Evolutionary conservation across 2,329 filamentous ascomycete genomes (phyloP).

Genomic region (Nigrospora oryzae): DNA sequence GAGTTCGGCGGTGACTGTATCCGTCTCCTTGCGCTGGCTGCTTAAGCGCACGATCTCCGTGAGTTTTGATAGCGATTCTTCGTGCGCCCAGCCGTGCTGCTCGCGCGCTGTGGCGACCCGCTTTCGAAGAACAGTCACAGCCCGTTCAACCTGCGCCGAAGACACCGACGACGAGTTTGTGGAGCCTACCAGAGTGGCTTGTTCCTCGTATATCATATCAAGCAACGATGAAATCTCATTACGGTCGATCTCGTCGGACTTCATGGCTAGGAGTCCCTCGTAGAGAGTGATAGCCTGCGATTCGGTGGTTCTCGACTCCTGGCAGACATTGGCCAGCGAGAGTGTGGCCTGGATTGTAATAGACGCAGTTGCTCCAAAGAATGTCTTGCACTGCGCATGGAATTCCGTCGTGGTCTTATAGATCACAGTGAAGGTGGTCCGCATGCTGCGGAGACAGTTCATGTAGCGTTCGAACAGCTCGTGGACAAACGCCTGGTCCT

Average conservation of each 20-base stretch:
- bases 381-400: constrained; percentile 20
- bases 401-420: constrained; percentile 25
- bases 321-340: constrained; percentile 24
- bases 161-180: constrained; percentile 13
- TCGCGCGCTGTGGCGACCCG: constrained; percentile 19
- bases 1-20: constrained; percentile 21
- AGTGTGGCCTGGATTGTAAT: constrained; percentile 26
- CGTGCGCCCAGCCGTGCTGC: constrained; percentile 27
- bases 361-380: constrained; percentile 22
- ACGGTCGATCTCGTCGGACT: constrained; percentile 21
- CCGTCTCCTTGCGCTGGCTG: constrained; percentile 20
- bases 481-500: constrained; percentile 21
- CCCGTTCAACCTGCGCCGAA: constrained; percentile 18
- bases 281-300: constrained; percentile 24
- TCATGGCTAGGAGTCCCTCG: constrained; percentile 23
- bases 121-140: constrained; percentile 19
- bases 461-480: constrained; percentile 24
- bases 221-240: constrained; percentile 23
- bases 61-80: constrained; percentile 25
- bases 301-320: constrained; percentile 26
- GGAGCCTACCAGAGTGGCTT: constrained; percentile 14
- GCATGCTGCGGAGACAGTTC: constrained; percentile 22
- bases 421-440: constrained; percentile 19
- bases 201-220: constrained; percentile 27
- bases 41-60: constrained; percentile 25